Percentiles rank a stretch among this genome's conserved stretches.
phyloP scores from a whole-genome alignment of 192 early-diverging fungal genomes.

The Coemansia sp. region DNA sequence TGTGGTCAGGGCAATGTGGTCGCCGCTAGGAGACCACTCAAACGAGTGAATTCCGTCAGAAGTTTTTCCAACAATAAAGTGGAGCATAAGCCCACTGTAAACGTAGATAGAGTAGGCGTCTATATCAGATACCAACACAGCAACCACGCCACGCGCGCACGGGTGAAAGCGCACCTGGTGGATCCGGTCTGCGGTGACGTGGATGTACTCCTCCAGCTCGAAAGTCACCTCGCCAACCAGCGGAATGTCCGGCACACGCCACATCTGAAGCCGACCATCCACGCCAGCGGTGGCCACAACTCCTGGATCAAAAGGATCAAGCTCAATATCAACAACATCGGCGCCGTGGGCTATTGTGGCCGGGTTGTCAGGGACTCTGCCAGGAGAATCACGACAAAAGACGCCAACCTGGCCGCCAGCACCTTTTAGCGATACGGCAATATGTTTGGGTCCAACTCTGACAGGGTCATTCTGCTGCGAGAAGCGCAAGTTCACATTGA shows the following conservation, averaged over 20 bases:
- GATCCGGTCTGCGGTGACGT: conserved; percentile 36
- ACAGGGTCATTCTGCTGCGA: conserved; percentile 35
- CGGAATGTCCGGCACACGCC: conserved; percentile 37
- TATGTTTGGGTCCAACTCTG: conserved; percentile 58
- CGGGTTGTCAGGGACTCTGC: conserved; percentile 52
- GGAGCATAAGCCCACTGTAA: conserved; percentile 37
- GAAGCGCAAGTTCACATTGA: conserved; percentile 28
- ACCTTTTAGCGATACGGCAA: conserved; percentile 74
- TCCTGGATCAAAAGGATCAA: conserved; percentile 69
- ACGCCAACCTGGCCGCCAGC: conserved; percentile 80
- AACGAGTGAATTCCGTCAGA: conserved; percentile 40
- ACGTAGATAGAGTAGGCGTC: conserved; percentile 30
- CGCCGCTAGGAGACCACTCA: conserved; percentile 68
- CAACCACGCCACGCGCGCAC: conserved; percentile 28
- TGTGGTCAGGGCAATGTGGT: conserved; percentile 62
- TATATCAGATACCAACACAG: conserved; percentile 31
- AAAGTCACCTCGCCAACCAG: conserved; percentile 24
- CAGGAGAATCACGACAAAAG: conserved; percentile 63
- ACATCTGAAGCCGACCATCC: conserved; percentile 42
- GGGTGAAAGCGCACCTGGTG: conserved; percentile 48
- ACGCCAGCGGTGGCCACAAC: conserved; percentile 36
- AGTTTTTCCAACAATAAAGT: conserved; percentile 33
- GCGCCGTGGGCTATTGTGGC: conserved; percentile 48
- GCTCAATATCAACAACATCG: conserved; percentile 66
- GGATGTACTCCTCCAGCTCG: conserved; percentile 44